These are phyloP conservation scores for Priceomyces medius DNA, from an alignment of 805 yeast genomes.

Conservation along the genomic window DNA sequence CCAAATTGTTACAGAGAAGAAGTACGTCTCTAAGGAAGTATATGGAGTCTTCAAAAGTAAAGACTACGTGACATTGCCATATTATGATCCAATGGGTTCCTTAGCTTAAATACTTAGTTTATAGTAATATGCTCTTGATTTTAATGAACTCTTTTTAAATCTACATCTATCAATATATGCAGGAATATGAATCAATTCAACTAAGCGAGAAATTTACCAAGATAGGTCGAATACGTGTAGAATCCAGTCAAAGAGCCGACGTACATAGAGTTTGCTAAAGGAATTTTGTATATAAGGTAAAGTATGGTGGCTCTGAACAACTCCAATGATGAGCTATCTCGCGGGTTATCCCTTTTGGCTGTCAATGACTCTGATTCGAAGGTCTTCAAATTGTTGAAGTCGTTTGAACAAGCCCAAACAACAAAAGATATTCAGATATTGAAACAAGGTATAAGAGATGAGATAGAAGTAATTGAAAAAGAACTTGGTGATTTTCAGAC, in stretches of 20 bases:
- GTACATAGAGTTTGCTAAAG: not conserved
- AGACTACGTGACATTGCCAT: conserved; percentile 35
- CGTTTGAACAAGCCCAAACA: conserved; percentile 21
- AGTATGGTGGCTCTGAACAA: conserved; percentile 3
- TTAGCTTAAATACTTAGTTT: conserved; percentile 27
- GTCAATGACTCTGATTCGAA: conserved; percentile 6
- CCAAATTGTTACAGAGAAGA: conserved; percentile 40
- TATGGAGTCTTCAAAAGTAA: conserved; percentile 36
- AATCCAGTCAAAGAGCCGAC: not conserved
- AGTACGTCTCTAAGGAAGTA: conserved; percentile 35
- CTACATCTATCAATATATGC: not conserved
- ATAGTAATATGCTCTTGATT: not conserved
- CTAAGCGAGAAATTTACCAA: not conserved
- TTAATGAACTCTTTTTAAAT: not conserved
- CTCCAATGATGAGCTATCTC: conserved; percentile 2
- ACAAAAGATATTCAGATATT: conserved; percentile 29
- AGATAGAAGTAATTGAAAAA: conserved; percentile 23
- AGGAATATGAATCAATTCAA: not conserved
- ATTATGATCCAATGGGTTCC: conserved; percentile 44
- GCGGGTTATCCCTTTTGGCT: conserved; percentile 1
- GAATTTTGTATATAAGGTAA: not conserved
- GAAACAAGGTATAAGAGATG: conserved; percentile 26
- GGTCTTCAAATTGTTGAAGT: conserved; percentile 8
- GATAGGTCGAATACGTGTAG: not conserved
- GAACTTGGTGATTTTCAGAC: conserved; percentile 24